Percentiles rank a stretch among this genome's conserved stretches.
phyloP scores from a whole-genome alignment of 2,329 filamentous ascomycete species.

The Trichophyton verrucosum region DNA sequence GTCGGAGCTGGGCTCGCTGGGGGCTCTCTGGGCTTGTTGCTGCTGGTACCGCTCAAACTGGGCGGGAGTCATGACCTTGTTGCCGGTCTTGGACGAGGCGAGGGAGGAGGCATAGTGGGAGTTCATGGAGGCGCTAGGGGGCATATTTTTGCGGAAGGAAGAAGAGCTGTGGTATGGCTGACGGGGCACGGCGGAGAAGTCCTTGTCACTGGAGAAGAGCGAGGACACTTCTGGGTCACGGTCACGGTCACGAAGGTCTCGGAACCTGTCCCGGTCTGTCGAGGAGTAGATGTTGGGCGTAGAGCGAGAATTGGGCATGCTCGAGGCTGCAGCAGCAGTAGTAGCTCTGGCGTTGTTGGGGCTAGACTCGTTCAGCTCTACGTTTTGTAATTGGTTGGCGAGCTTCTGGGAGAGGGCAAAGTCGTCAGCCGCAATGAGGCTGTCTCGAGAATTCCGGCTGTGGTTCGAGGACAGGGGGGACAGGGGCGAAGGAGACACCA shows the following conservation, averaged over 20 bases:
- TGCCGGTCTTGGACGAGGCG: constrained; percentile 32
- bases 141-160: constrained; percentile 18
- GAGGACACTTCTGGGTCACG: constrained; percentile 8
- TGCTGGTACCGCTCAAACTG: constrained; percentile 73
- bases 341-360: background rate
- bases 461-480: constrained; percentile 41
- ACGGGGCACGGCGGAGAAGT: constrained; percentile 10
- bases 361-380: background rate
- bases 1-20: constrained; percentile 36
- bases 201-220: constrained; percentile 10
- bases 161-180: constrained; percentile 1
- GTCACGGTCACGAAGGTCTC: too few relatives aligned
- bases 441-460: constrained; percentile 40
- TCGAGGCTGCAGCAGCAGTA: constrained; percentile 18
- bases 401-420: background rate
- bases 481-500: constrained; percentile 30
- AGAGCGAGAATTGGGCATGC: constrained; percentile 1
- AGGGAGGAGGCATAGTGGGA: constrained; percentile 32
- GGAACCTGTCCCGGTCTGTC: background rate
- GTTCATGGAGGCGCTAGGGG: constrained; percentile 34
- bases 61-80: constrained; percentile 80
- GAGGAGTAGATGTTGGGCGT: constrained; percentile 6
- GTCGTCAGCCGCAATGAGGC: constrained; percentile 30
- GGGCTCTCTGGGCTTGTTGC: constrained; percentile 50
- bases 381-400: background rate